These are phyloP conservation scores for Acer campestre DNA, from an alignment of 345 rosid species.

Conservation along the genomic window DNA sequence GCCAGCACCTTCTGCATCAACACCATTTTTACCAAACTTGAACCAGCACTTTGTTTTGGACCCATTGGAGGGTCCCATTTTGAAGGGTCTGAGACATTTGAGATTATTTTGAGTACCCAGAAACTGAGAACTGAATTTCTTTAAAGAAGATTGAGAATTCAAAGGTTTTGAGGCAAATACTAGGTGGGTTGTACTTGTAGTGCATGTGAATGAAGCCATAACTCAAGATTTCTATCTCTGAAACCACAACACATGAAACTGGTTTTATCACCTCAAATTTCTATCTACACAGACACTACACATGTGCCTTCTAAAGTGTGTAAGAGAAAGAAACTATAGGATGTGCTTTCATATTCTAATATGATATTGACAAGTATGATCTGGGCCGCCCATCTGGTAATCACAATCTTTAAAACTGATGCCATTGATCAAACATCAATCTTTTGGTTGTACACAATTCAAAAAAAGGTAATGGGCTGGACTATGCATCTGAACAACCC, in stretches of 20 bases:
- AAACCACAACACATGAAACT: neutral
- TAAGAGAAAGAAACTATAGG: neutral
- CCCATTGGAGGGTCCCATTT: slow-evolving; percentile 74
- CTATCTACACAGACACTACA: neutral
- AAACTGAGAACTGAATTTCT: slow-evolving; percentile 49
- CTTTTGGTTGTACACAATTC: neutral
- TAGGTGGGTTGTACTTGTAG: slow-evolving; percentile 24
- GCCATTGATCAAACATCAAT: neutral
- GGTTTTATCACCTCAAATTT: neutral
- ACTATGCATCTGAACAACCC: neutral
- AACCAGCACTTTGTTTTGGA: slow-evolving; percentile 78
- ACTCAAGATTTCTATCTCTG: neutral
- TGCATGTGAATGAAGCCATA: slow-evolving; percentile 57
- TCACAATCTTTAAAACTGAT: neutral
- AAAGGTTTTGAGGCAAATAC: slow-evolving; percentile 35
- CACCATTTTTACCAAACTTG: slow-evolving; percentile 84
- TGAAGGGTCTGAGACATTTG: slow-evolving; percentile 35
- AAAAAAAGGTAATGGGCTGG: neutral
- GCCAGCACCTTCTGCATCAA: slow-evolving; percentile 96
- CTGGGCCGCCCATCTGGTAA: neutral
- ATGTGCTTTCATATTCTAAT: neutral
- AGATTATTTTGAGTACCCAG: slow-evolving; percentile 46
- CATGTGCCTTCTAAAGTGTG: neutral
- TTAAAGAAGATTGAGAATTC: slow-evolving; percentile 30
- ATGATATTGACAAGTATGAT: neutral